Percentiles rank a stretch among this genome's conserved stretches.
phyloP scores from a whole-genome alignment of 352 stramenopile species.

The Saprolegnia parasitica region DNA sequence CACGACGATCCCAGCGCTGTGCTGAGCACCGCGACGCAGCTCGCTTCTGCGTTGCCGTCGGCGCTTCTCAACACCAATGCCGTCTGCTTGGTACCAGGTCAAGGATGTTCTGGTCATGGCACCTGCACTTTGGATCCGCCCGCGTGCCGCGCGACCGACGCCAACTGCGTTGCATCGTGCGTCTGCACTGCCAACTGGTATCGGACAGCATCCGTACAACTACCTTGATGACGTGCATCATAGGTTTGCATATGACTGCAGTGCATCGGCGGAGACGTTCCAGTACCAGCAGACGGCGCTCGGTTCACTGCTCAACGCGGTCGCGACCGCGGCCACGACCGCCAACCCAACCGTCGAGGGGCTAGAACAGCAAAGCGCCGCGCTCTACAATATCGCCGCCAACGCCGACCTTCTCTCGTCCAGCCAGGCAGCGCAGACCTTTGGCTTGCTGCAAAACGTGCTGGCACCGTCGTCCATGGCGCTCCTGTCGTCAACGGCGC shows the following conservation, averaged over 20 bases:
- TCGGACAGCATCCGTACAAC: background rate
- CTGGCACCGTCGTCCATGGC: conserved; percentile 49
- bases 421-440: conserved; percentile 40
- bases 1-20: conserved; percentile 47
- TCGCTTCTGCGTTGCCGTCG: background rate
- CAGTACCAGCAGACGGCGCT: conserved; percentile 48
- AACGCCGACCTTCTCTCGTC: conserved; percentile 51
- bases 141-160: conserved; percentile 41
- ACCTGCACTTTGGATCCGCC: conserved; percentile 44
- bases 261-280: conserved; percentile 44
- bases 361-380: conserved; percentile 59
- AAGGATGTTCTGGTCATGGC: conserved; percentile 42
- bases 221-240: background rate
- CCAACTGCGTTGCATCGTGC: conserved; percentile 51
- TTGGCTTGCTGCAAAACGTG: conserved; percentile 38
- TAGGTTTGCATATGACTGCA: conserved; percentile 47
- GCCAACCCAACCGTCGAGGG: conserved; percentile 35
- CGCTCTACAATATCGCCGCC: conserved; percentile 62
- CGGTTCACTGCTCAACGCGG: conserved; percentile 49
- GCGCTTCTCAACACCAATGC: background rate
- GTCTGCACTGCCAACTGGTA: conserved; percentile 46
- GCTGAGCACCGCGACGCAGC: conserved; percentile 48
- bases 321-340: conserved; percentile 46
- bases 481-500: conserved; percentile 48
- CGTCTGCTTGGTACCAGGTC: background rate